These are phyloP conservation scores for Petasospora rhodanensis DNA, from an alignment of 1,139 yeast species.

Conservation along the genomic window DNA sequence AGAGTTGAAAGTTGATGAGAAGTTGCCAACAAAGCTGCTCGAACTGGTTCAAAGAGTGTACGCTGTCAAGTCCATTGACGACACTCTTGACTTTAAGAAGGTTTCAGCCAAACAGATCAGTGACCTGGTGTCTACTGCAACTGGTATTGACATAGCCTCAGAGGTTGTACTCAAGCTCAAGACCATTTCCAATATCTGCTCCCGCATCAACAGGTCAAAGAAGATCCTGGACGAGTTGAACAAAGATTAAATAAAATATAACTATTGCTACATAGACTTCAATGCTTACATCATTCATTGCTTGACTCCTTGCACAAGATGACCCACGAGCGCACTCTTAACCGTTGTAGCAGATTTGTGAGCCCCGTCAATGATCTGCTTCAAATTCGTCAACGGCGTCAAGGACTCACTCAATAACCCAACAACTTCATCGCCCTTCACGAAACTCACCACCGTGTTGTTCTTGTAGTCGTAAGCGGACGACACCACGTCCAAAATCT, in stretches of 20 bases:
- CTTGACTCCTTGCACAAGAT: constrained; percentile 2
- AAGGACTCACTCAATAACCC: constrained; percentile 32
- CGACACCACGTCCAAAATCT: constrained; percentile 70
- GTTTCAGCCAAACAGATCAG: constrained; percentile 26
- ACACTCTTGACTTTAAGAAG: constrained; percentile 21
- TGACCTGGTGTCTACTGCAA: constrained; percentile 22
- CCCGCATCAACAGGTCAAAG: constrained; percentile 30
- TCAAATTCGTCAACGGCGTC: constrained; percentile 8
- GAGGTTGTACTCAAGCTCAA: constrained; percentile 31
- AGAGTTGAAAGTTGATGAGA: constrained; percentile 36
- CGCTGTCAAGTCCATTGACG: constrained; percentile 18
- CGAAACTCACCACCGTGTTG: constrained; percentile 30
- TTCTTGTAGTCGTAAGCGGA: constrained; percentile 49
- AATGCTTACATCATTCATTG: background rate
- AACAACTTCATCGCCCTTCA: constrained; percentile 31
- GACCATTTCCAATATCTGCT: constrained; percentile 28
- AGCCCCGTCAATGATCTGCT: constrained; percentile 18
- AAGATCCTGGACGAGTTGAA: constrained; percentile 27
- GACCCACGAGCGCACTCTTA: constrained; percentile 17
- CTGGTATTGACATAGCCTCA: constrained; percentile 31
- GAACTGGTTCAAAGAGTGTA: constrained; percentile 23
- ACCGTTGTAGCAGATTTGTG: constrained; percentile 12
- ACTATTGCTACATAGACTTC: no score
- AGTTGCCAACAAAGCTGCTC: constrained; percentile 19
- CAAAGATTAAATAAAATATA: constrained; percentile 4